Evolutionary conservation across 1,284 basidiomycete species (phyloP), one percentile per base, ranked within the genome.

Genomic region (Puccinia coronata): DNA sequence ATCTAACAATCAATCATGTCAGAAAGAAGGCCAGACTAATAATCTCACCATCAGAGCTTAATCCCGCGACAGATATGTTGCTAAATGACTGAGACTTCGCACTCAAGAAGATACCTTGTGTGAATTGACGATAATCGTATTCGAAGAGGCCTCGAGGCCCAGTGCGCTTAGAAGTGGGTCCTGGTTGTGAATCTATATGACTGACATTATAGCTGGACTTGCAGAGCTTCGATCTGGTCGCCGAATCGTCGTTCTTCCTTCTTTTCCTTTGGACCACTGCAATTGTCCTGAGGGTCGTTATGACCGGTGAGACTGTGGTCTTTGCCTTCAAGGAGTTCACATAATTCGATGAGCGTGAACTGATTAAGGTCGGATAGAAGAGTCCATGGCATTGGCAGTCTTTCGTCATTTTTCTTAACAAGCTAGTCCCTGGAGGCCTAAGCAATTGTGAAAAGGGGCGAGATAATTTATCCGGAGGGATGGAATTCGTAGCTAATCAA

Each of bases 301-400:
- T 47, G 9, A 71, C 69, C 23, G 69, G 69, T 23, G 69, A 71
- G 12, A 71, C 47, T 2, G 69, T 71, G 4, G 69, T 71, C 49
- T 71, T 71, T 34, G 47, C 28, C 69, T 71, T 71, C 23, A 71
- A 41, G 0, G 47, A 36, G 69, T 36, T 51, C 28, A 71, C 69
- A 39, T 31, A n/a, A 47, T 71, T 71, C 18, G 69, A 34, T 4
- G 69, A 53, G 69, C 69, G 43, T 34, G 69, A 71, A 14, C 69
- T 71, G n/a, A 71, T 71, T n/a, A 71, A 53, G 34, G 47, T 51
- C 47, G 69, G 69, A 28, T 71, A 71, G 41, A 71, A 71, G 28
- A 71, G 49, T 51, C 69, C 47, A 53, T 71, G 69, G 49, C 69
- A 71, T 36, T 53, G 69, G 49, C 69, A 71, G 49, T 71, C 69